These are phyloP conservation scores for Sporothrix mexicana DNA, from an alignment of 2,329 filamentous ascomycete genomes.

Conservation along the genomic window DNA sequence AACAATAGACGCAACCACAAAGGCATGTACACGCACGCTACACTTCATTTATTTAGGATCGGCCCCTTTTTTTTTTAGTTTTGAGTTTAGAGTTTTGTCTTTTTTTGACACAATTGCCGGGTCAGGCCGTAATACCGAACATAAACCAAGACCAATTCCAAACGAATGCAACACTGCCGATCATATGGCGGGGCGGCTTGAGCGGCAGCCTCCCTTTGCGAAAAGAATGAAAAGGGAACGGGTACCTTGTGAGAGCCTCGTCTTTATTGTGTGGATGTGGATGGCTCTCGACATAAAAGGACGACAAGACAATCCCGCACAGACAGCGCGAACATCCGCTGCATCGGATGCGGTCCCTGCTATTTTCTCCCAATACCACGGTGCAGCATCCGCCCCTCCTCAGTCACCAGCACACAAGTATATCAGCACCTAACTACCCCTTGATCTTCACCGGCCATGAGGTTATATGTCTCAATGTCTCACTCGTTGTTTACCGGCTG, in stretches of 20 bases:
- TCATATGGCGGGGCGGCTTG: background rate
- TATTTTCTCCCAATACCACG: background rate
- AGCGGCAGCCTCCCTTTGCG: too few relatives aligned
- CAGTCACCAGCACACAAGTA: too few relatives aligned
- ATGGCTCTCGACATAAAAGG: background rate
- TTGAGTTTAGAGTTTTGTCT: background rate
- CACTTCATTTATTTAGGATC: background rate
- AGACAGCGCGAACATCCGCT: background rate
- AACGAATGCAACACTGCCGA: constrained; percentile 2
- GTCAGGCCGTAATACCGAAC: constrained; percentile 20
- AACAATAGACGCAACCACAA: background rate
- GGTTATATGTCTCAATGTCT: background rate
- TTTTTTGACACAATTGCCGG: background rate
- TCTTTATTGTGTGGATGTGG: background rate
- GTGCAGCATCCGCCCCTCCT: constrained; percentile 10
- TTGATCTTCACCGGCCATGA: background rate
- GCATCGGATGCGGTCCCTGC: constrained; percentile 9
- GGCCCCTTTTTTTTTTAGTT: background rate
- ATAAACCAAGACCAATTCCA: background rate
- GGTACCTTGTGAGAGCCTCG: background rate
- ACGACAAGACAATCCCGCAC: background rate
- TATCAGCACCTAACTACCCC: background rate
- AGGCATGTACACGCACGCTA: background rate
- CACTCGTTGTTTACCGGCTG: background rate
- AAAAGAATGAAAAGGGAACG: background rate